Percentiles rank a stretch among this genome's conserved stretches.
phyloP scores from a whole-genome alignment of 176 grass and related monocot genomes.

The Ensete glaucum region DNA sequence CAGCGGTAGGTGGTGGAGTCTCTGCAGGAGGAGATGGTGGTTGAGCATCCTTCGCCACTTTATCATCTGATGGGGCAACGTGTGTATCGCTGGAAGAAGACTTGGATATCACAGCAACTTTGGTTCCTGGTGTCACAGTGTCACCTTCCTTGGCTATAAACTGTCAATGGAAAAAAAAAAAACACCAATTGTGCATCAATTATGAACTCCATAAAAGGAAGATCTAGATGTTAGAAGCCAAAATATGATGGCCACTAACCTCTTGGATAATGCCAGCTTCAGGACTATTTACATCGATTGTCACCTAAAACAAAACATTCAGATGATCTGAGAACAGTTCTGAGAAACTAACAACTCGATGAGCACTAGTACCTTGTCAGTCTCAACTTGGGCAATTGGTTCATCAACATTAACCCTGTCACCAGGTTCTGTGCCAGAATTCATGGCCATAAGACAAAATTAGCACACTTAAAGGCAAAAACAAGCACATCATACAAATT shows the following conservation, averaged over 20 bases:
- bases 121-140: slow-evolving; percentile 93
- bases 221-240: slow-evolving; percentile 3
- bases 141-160: slow-evolving; percentile 78
- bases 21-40: slow-evolving; percentile 26
- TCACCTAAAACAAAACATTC: slow-evolving; percentile 46
- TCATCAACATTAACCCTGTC: slow-evolving; percentile 88
- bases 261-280: slow-evolving; percentile 78
- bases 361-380: slow-evolving; percentile 56
- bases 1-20: slow-evolving; percentile 31
- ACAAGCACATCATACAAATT: too few species aligned
- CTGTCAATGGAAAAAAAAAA: slow-evolving; percentile 27
- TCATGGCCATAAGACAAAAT: too few species aligned
- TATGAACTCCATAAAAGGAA: neutral
- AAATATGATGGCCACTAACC: slow-evolving; percentile 29
- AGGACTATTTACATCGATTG: slow-evolving; percentile 87
- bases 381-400: slow-evolving; percentile 97
- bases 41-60: slow-evolving; percentile 43
- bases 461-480: too few species aligned
- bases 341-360: slow-evolving; percentile 2
- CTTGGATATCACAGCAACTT: slow-evolving; percentile 92
- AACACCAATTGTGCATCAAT: too few species aligned
- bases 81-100: slow-evolving; percentile 69
- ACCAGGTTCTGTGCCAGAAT: slow-evolving; percentile 52
- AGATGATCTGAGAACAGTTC: neutral
- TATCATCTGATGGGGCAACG: slow-evolving; percentile 87